A percentile compares a stretch with the other conserved stretches of the same genome.
phyloP scores from a whole-genome alignment of 495 filamentous ascomycete genomes.

The Penicillium coprophilum region DNA sequence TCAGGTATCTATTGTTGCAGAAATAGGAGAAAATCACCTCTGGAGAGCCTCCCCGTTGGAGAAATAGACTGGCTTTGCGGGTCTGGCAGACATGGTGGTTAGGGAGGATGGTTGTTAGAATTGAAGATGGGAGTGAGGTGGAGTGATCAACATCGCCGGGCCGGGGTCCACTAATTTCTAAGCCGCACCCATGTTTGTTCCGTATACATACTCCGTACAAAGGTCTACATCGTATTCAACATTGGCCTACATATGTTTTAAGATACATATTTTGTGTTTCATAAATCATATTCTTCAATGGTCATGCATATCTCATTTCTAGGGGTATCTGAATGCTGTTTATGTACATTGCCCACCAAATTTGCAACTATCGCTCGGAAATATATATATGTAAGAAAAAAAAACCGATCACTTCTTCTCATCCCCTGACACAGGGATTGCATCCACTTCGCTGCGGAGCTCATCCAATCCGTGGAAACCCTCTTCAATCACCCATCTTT shows the following conservation, averaged over 20 bases:
- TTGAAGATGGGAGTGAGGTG: constrained; percentile 12
- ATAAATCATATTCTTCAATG: neutral
- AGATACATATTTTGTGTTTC: neutral
- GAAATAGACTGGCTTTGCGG: constrained; percentile 33
- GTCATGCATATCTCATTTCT: constrained; percentile 13
- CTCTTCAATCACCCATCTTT: constrained; percentile 85
- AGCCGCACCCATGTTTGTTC: neutral
- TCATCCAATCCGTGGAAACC: constrained; percentile 70
- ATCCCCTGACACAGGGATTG: constrained; percentile 8
- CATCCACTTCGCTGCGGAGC: constrained; percentile 30
- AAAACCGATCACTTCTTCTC: constrained; percentile 13
- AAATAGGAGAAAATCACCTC: constrained; percentile 25
- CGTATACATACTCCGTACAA: neutral
- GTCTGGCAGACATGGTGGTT: constrained; percentile 30
- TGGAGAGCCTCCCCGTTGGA: constrained; percentile 40
- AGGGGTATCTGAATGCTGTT: constrained; percentile 26
- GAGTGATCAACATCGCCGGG: constrained; percentile 11
- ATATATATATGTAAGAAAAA: neutral
- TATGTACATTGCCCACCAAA: constrained; percentile 24
- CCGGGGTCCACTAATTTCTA: constrained; percentile 12
- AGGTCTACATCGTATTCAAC: neutral
- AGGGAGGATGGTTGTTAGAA: constrained; percentile 4
- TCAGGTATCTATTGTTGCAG: constrained; percentile 8
- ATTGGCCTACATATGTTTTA: neutral
- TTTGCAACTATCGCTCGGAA: constrained; percentile 13